Percentiles rank a stretch among this genome's conserved stretches.
Conservation (phyloP, 2,329 filamentous ascomycete species). For the Aurifilum marmelostoma region DNA sequence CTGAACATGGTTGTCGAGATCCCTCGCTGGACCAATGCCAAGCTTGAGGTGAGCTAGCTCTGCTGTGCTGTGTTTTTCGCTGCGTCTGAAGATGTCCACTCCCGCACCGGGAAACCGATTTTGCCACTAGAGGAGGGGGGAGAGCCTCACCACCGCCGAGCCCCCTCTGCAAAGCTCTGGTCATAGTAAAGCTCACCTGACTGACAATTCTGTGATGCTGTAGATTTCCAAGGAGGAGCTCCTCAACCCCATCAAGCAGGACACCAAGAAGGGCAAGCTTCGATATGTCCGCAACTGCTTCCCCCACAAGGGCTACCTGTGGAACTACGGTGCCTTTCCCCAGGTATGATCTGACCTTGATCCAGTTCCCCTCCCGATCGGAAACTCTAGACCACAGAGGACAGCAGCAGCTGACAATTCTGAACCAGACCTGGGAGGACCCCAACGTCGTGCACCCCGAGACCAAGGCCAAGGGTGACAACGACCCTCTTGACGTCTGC, state of each 20-base stretch:
- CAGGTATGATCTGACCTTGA: conserved; percentile 63
- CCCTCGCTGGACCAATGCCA: conserved; percentile 98
- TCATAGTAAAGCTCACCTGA: background rate
- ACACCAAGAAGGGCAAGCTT: conserved; percentile 99
- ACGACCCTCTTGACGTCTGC: conserved; percentile 98
- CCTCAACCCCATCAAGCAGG: conserved; percentile 99
- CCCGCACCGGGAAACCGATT: background rate
- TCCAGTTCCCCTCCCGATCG: conserved; percentile 13
- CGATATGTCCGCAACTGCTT: conserved; percentile 99
- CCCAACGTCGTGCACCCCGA: conserved; percentile 94
- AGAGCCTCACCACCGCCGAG: background rate
- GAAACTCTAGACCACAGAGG: background rate
- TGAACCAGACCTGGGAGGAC: conserved; percentile 94
- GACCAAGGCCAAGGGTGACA: conserved; percentile 99
- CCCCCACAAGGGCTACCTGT: conserved; percentile 99
- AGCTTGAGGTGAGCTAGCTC: conserved; percentile 81
- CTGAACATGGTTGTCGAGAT: conserved; percentile 99
- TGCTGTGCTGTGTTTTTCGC: conserved; percentile 17
- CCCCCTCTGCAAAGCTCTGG: background rate
- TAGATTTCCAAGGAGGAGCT: conserved; percentile 99
- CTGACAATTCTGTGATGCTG: conserved; percentile 9
- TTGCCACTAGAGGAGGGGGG: background rate
- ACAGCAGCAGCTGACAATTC: conserved; percentile 22
- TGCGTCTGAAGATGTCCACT: background rate
- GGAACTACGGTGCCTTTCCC: conserved; percentile 99